These are phyloP conservation scores for Lentinus polychrous DNA, from an alignment of 1,284 basidiomycete genomes.

Conservation along the genomic window DNA sequence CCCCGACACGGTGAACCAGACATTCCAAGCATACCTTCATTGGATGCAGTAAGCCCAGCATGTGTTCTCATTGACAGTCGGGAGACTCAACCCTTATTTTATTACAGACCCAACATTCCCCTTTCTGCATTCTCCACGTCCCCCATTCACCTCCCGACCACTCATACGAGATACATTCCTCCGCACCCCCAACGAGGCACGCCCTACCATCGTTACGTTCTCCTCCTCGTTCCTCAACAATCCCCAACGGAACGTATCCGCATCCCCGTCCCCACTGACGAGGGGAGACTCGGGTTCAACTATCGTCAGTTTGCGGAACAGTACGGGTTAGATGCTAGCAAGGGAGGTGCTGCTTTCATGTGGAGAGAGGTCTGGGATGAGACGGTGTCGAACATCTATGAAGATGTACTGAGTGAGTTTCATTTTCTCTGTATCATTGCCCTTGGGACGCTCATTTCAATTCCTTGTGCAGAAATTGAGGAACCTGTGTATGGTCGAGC, in stretches of 20 bases:
- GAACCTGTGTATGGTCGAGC: conserved; percentile 62
- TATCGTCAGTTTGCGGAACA: conserved; percentile 54
- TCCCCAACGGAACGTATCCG: conserved; percentile 29
- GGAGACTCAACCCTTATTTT: conserved; percentile 5
- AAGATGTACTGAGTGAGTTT: conserved; percentile 59
- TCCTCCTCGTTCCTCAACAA: conserved; percentile 71
- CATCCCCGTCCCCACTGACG: conserved; percentile 29
- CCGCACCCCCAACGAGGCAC: conserved; percentile 86
- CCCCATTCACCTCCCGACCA: conserved; percentile 34
- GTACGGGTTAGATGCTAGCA: conserved; percentile 45
- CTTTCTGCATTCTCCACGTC: conserved; percentile 53
- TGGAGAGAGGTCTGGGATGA: conserved; percentile 77
- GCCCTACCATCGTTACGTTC: conserved; percentile 80
- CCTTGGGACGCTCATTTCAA: background rate
- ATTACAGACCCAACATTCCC: conserved; percentile 68
- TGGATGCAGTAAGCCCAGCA: conserved; percentile 68
- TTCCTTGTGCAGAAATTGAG: conserved; percentile 35
- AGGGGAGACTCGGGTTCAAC: conserved; percentile 53
- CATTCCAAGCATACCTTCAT: conserved; percentile 76
- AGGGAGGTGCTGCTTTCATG: conserved; percentile 75
- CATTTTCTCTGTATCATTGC: conserved; percentile 4
- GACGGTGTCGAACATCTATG: conserved; percentile 61
- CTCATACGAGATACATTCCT: conserved; percentile 70
- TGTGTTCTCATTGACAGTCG: conserved; percentile 1
- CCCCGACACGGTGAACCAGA: conserved; percentile 59